Evolutionary conservation across 345 rosid genomes (phyloP), one percentile per base, ranked within the genome.

Genomic region (Physaria fendleri): DNA sequence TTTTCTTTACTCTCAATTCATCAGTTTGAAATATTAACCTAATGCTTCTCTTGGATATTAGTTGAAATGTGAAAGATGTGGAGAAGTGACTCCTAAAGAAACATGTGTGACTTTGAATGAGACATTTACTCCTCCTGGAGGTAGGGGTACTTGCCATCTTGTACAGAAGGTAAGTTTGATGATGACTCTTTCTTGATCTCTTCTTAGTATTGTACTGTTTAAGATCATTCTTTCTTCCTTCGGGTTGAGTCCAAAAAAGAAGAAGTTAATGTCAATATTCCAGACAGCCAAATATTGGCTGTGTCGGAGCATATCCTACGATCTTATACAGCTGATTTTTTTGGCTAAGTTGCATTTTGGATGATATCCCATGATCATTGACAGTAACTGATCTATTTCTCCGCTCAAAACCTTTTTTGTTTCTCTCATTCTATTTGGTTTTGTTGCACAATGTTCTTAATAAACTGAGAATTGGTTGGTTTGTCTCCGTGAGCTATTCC

Each of bases 61-160:
- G 98, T 28, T 91, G 68, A 88, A 77, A 75, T 91, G 98, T 14
- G 92, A 81, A 49, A 72, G 72, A 18, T 91, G 95, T 27, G 92
- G 96, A 42, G 98, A 91, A 79, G 43, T 79, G 56, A 88, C 79
- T 70, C 80, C 79, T 75, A 91, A 77, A 61, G 98, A 91, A 66
- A 85, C 96, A 10, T 88, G 88, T 56, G 79, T 91, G 65, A 70
- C 63, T 69, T 77, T 91, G 82, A 69, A 63, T 38, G 92, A 88
- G 49, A 77, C 79, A 17, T 60, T 83, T 75, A 70, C 85, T 35
- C 65, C 78, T 61, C 75, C 78, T 0, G 61, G 51, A 23, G 75
- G 90, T 44, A 84, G 72, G 72, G 88, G 87, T 65, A 78, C 81
- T 33, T 66, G 85, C 33, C 75, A 92, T 74, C 96, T 92, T n/a